Conservation (phyloP, 2,329 filamentous ascomycete species). For the Graphiopsis chlorocephala region DNA sequence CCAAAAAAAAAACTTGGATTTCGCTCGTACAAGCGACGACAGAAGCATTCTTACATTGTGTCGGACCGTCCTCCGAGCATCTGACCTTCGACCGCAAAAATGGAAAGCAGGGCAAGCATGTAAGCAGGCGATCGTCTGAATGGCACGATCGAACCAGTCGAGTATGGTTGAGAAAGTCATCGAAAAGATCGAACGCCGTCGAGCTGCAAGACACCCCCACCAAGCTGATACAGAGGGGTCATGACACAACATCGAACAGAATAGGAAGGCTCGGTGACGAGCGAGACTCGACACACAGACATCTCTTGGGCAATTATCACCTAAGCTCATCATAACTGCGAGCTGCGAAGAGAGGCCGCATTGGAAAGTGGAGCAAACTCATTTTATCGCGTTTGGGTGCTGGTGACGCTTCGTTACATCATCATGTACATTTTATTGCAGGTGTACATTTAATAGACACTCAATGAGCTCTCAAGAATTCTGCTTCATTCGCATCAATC, state of each 20-base stretch:
- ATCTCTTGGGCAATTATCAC: background rate
- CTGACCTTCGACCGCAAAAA: background rate
- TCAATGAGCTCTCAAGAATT: background rate
- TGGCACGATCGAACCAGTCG: background rate
- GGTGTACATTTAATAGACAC: slow-evolving; percentile 10
- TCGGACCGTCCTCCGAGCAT: background rate
- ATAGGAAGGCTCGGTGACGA: background rate
- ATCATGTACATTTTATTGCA: slow-evolving; percentile 4
- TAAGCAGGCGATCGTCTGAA: background rate
- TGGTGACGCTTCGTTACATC: slow-evolving; percentile 13
- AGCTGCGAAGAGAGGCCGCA: slow-evolving; percentile 11
- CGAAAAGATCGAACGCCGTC: slow-evolving; percentile 8
- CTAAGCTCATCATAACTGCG: background rate
- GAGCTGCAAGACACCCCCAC: background rate
- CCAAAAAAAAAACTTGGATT: background rate
- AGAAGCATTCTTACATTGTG: background rate
- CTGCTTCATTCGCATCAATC: background rate
- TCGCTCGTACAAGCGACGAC: background rate
- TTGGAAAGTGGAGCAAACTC: slow-evolving; percentile 3
- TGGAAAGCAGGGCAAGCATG: background rate
- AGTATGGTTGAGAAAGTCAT: slow-evolving; percentile 3
- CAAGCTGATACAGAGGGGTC: slow-evolving; percentile 6
- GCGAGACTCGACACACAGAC: background rate
- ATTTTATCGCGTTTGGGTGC: background rate
- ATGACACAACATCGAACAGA: slow-evolving; percentile 11